A percentile compares a stretch with the other conserved stretches of the same genome.
Evolutionary conservation across 2,329 filamentous ascomycete species (phyloP).

Genomic region (Pseudogymnoascus sp.): DNA sequence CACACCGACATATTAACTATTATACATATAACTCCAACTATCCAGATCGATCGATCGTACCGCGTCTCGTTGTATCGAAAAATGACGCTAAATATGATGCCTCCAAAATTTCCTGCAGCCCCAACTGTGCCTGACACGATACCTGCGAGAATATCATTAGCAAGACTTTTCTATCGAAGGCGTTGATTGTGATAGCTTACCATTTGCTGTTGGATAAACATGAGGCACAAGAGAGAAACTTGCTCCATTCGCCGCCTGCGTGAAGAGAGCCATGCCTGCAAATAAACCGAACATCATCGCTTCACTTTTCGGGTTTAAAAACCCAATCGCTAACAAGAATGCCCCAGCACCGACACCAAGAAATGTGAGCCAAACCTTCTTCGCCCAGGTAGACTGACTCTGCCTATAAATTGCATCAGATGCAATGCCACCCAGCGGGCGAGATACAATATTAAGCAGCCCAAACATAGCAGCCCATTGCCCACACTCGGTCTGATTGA

Average conservation of each 20-base stretch:
- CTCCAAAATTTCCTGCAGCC: constrained; percentile 72
- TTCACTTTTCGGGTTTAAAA: constrained; percentile 52
- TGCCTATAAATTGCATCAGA: constrained; percentile 38
- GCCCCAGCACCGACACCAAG: constrained; percentile 48
- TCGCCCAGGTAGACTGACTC: constrained; percentile 47
- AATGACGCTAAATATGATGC: constrained; percentile 71
- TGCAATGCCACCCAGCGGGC: constrained; percentile 55
- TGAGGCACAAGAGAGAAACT: constrained; percentile 85
- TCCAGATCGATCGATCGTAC: constrained; percentile 65
- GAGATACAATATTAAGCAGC: constrained; percentile 60
- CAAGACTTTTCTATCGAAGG: background rate
- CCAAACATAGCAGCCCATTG: constrained; percentile 67
- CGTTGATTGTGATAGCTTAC: constrained; percentile 26
- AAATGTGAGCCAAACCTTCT: constrained; percentile 53
- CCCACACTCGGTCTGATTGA: constrained; percentile 47
- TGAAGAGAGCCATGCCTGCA: constrained; percentile 69
- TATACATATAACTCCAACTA: constrained; percentile 68
- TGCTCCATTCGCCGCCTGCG: constrained; percentile 77
- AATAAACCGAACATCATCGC: constrained; percentile 68
- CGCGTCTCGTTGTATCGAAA: constrained; percentile 64
- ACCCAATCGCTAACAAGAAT: constrained; percentile 54
- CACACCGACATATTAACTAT: constrained; percentile 55
- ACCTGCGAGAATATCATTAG: constrained; percentile 35
- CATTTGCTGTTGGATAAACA: constrained; percentile 50
- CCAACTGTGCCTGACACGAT: constrained; percentile 65